Conservation (phyloP, 257 asterid genomes). For the Solanum pimpinellifolium region DNA sequence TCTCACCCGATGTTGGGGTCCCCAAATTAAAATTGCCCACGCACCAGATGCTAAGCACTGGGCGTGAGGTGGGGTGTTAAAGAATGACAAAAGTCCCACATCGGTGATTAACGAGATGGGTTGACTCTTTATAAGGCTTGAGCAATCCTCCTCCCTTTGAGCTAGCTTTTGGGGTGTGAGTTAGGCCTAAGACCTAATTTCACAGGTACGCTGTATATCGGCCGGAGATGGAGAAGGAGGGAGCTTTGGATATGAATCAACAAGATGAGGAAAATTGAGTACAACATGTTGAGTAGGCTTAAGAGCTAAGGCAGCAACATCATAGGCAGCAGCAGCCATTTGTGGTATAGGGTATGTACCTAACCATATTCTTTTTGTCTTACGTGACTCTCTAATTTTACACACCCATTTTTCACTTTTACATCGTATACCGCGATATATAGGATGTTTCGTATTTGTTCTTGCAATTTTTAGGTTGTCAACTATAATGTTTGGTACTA, state of each 20-base stretch:
- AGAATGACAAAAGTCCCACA: too few species aligned
- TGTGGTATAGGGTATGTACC: constrained; percentile 28
- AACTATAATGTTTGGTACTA: neutral
- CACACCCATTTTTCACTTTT: constrained; percentile 42
- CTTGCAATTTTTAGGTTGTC: neutral
- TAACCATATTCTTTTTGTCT: constrained; percentile 30
- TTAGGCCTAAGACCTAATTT: too few species aligned
- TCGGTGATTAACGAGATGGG: too few species aligned
- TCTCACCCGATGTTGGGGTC: too few species aligned
- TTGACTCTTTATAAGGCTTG: too few species aligned
- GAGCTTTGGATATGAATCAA: constrained; percentile 12
- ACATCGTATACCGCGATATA: constrained; percentile 37
- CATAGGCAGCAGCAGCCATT: constrained; percentile 33
- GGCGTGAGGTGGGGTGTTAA: too few species aligned
- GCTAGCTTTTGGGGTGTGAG: too few species aligned
- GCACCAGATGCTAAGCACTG: too few species aligned
- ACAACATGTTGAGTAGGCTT: constrained; percentile 8
- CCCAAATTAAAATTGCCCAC: too few species aligned
- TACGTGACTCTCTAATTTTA: constrained; percentile 30
- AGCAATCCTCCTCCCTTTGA: too few species aligned
- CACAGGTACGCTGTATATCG: constrained; percentile 12
- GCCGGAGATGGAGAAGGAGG: constrained; percentile 33
- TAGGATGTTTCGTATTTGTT: constrained; percentile 25
- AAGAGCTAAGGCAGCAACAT: constrained; percentile 27
- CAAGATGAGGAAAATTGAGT: constrained; percentile 32